Base-by-base conservation (phyloP, 2,329 filamentous ascomycete genomes). In the Byssochlamys sp. region DNA sequence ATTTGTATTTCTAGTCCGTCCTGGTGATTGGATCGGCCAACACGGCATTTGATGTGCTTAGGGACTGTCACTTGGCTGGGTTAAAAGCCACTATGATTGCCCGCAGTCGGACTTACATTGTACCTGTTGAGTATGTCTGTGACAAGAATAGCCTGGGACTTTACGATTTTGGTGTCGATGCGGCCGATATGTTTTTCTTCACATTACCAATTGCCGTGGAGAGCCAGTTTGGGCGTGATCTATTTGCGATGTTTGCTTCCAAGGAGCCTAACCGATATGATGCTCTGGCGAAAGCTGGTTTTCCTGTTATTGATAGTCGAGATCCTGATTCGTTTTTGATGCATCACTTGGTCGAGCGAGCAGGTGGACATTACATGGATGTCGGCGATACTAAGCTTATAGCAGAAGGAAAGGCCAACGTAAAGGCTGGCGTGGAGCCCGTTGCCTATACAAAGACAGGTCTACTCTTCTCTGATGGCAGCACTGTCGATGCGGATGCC, bases 11-110 rank as follows among this genome's bases (percentile, higher is more conserved):
- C 33, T 48, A 78, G 62, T 71, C 69, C 7, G 77, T 72, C 2
- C 62, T 79, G 4, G 70, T 80, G 0, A 66, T 80, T 11, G 77
- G 77, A 35, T 74, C 74, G 24, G 78, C 74, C 55, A 80, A 80
- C 60, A 78, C 77, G 0, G 69, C 64, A 0, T 77, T 80, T 62
- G 77, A 80, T 57, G 72, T 80, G 7, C 73, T 77, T 1, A 71
- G 77, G 60, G 76, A 79, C 63, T 78, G 77, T 66, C 70, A 72
- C 54, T 65, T 72, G 31, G 72, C 73, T 2, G 72, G 72, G 2
- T 64, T 75, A n/a, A 64, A 73, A 26, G 67, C 74, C 14, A 79
- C 77, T 28, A 77, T 80, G 62, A 66, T 78, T 0, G 77, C 78
- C 58, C 73, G 77, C 33, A 71, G 67, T 26, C 70, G 68, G 2